These are phyloP conservation scores for Pythium rishiriense DNA, from an alignment of 352 stramenopile genomes.

Conservation along the genomic window DNA sequence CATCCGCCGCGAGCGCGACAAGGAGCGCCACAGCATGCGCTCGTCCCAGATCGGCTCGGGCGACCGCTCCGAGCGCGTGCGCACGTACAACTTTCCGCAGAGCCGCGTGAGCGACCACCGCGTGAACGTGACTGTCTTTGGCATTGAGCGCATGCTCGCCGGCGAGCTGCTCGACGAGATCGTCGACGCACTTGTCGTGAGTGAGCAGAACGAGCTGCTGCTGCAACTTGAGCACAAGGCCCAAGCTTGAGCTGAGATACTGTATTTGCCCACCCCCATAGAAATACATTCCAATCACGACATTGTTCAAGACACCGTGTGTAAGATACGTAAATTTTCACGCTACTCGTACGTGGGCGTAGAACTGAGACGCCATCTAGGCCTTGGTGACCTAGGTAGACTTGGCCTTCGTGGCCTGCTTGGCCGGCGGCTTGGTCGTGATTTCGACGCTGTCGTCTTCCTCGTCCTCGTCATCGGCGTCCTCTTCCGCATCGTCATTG, in stretches of 20 bases:
- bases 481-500: background rate
- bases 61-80: conserved; percentile 95
- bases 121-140: conserved; percentile 87
- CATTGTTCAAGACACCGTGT: too few species aligned
- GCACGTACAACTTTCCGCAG: conserved; percentile 99
- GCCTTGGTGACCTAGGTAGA: too few species aligned
- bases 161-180: conserved; percentile 91
- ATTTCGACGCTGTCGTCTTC: background rate
- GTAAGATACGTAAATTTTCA: too few species aligned
- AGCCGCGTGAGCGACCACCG: conserved; percentile 96
- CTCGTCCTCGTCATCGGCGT: background rate
- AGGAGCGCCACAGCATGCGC: conserved; percentile 62
- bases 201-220: conserved; percentile 79
- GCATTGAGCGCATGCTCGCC: conserved; percentile 89
- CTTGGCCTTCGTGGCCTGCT: background rate
- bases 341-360: too few species aligned
- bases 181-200: conserved; percentile 74
- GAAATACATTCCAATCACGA: background rate
- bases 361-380: too few species aligned
- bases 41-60: conserved; percentile 93
- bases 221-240: conserved; percentile 58
- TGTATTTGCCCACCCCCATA: background rate
- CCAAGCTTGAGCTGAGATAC: background rate
- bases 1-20: conserved; percentile 72
- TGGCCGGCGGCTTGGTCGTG: background rate